Evolutionary conservation across 2,329 filamentous ascomycete species (phyloP).

Genomic region (Cladophialophora bantiana): DNA sequence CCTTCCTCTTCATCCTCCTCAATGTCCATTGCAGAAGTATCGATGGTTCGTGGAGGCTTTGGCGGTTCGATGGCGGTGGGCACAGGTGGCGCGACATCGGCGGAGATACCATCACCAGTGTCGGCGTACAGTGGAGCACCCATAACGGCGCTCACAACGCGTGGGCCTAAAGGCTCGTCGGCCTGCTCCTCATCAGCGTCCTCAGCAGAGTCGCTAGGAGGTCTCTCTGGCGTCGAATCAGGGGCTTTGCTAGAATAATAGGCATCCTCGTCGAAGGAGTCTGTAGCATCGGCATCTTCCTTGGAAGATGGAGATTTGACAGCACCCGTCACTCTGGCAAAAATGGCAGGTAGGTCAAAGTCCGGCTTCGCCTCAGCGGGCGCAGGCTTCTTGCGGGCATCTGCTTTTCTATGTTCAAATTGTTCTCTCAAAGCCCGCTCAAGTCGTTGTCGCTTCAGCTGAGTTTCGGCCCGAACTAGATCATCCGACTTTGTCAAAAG

Average conservation of each 20-base stretch:
- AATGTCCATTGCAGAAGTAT: conserved; percentile 34
- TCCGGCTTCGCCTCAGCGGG: conserved; percentile 64
- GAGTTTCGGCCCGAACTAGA: conserved; percentile 80
- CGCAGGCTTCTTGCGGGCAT: conserved; percentile 57
- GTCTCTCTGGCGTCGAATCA: conserved; percentile 70
- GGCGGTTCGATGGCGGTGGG: conserved; percentile 12
- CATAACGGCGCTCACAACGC: conserved; percentile 38
- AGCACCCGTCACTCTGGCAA: conserved; percentile 72
- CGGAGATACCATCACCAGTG: conserved; percentile 16
- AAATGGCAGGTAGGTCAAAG: conserved; percentile 75
- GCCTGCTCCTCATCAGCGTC: conserved; percentile 45
- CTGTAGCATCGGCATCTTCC: conserved; percentile 57
- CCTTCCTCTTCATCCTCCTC: conserved; percentile 53
- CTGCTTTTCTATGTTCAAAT: conserved; percentile 67
- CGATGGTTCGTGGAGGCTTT: conserved; percentile 12
- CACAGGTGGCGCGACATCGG: conserved; percentile 13
- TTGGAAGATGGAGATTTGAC: conserved; percentile 72
- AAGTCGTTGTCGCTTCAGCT: conserved; percentile 79
- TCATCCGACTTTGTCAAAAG: conserved; percentile 86
- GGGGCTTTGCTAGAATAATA: conserved; percentile 93
- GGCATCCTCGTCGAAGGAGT: conserved; percentile 86
- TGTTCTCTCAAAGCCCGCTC: conserved; percentile 81
- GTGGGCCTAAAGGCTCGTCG: conserved; percentile 40
- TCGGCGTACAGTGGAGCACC: conserved; percentile 32
- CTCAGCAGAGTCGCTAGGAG: conserved; percentile 33